phyloP scores from a whole-genome alignment of 495 filamentous ascomycete genomes.

The Podospora tetraspora region DNA sequence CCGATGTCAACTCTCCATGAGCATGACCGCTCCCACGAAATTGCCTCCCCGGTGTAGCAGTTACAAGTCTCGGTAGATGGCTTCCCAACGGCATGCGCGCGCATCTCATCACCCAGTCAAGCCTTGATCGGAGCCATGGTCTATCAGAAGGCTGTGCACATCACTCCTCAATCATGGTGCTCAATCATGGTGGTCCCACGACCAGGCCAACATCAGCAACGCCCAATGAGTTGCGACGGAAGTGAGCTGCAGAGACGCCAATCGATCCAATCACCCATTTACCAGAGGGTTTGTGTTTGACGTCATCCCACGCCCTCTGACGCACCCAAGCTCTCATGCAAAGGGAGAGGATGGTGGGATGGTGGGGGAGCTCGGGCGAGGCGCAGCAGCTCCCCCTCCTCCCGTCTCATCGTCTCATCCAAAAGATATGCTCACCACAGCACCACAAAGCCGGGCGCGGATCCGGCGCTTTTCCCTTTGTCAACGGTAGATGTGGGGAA shows the following conservation, averaged over 20 bases:
- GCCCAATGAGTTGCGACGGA: neutral
- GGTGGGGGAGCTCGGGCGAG: neutral
- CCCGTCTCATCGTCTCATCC: neutral
- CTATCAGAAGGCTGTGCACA: neutral
- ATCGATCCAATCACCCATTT: neutral
- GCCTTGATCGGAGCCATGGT: neutral
- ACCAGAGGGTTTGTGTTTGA: neutral
- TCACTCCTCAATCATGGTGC: neutral
- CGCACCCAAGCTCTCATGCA: neutral
- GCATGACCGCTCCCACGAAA: neutral
- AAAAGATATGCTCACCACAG: neutral
- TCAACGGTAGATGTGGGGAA: neutral
- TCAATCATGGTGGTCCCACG: neutral
- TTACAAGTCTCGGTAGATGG: neutral
- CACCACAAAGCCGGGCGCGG: neutral
- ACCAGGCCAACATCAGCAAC: neutral
- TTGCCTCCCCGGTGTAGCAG: neutral
- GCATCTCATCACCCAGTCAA: neutral
- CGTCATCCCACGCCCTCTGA: neutral
- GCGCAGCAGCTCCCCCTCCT: neutral
- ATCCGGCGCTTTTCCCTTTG: neutral
- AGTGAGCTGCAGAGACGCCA: neutral
- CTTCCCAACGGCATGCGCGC: neutral
- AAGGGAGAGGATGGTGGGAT: neutral
- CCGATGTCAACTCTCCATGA: neutral